A percentile compares a stretch with the other conserved stretches of the same genome.
phyloP scores from a whole-genome alignment of 1,139 yeast genomes.

The Geotrichum bryndzae region DNA sequence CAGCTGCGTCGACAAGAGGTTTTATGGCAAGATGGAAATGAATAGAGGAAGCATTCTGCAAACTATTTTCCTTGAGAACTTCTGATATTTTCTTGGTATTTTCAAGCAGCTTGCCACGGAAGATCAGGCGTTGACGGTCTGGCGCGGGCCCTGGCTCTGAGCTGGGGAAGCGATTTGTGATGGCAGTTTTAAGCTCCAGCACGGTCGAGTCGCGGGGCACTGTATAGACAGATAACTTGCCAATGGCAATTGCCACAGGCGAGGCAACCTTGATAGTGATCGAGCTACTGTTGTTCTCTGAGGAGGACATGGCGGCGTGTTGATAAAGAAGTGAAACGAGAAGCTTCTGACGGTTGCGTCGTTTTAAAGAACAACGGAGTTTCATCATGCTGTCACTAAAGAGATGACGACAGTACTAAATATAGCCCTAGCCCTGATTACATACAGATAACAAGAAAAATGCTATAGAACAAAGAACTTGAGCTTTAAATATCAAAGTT shows the following conservation, averaged over 20 bases:
- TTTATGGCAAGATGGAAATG: constrained; percentile 15
- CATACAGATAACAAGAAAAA: too few relatives aligned
- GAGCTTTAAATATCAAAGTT: too few relatives aligned
- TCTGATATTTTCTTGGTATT: constrained; percentile 5
- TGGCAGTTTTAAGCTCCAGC: background rate
- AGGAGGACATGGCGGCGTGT: background rate
- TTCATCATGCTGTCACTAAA: background rate
- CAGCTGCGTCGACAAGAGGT: background rate
- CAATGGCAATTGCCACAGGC: constrained; percentile 14
- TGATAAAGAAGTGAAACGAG: background rate
- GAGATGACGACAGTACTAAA: too few relatives aligned
- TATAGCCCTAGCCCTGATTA: too few relatives aligned
- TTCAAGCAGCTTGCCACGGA: constrained; percentile 14
- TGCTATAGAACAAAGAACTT: too few relatives aligned
- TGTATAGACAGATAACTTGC: constrained; percentile 2
- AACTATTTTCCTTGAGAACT: constrained; percentile 6
- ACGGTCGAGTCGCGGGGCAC: constrained; percentile 5
- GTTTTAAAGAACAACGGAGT: background rate
- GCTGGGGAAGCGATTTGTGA: constrained; percentile 5
- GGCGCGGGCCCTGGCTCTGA: constrained; percentile 8
- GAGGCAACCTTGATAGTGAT: constrained; percentile 12
- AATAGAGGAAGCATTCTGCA: constrained; percentile 6
- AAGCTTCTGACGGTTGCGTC: background rate
- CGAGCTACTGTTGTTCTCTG: background rate
- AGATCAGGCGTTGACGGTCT: constrained; percentile 17